Evolutionary conservation across 2,329 filamentous ascomycete genomes (phyloP), one percentile per base, ranked within the genome.

Genomic region (Sporothrix globosa): DNA sequence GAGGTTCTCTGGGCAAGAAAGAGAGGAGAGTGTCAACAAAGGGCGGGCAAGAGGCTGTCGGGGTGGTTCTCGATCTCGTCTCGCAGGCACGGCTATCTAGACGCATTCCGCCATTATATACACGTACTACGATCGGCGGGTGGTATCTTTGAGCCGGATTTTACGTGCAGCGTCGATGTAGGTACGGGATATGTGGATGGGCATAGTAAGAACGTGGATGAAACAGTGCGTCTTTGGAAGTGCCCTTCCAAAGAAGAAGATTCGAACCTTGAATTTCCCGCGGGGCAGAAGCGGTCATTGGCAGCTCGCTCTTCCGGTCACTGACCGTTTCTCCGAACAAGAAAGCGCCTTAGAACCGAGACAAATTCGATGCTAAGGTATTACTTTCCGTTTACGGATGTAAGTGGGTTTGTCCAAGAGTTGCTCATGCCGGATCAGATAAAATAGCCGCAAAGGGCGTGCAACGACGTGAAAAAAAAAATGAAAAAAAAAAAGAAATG

Each of bases 251-350:
- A n/a, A n/a, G 27, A 4, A 27, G 27, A 27, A 27, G 2, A 27
- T 11, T 14, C 9, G 13, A n/a, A 4, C 6, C n/a, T 39, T 66
- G 61, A 17, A 68, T 68, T 54, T 70, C 53, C 69, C 63, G 63
- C 65, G 53, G 53, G 67, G 50, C 48, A 50, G 24, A 58, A 52
- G n/a, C 27, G 21, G 63, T 67, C 53, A 53, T 41, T 41, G 30
- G 63, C 27, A 27, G 65, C 48, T 67, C 48, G 65, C 50, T 68
- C 41, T 17, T 68, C 66, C 66, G 66, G 44, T 27, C 5, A 44
- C 30, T 44, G 48, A 13, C 50, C 65, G 65, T 67, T 67, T 67
- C 65, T 67, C 65, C 65, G 65, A 67, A 52, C 27, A 34, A 21
- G 27, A 24, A 52, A 67, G 63, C 46, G 63, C 63, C 11, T 24